Evolutionary conservation across 768 basidiomycete genomes (phyloP).

Genomic region (Russula abietina): DNA sequence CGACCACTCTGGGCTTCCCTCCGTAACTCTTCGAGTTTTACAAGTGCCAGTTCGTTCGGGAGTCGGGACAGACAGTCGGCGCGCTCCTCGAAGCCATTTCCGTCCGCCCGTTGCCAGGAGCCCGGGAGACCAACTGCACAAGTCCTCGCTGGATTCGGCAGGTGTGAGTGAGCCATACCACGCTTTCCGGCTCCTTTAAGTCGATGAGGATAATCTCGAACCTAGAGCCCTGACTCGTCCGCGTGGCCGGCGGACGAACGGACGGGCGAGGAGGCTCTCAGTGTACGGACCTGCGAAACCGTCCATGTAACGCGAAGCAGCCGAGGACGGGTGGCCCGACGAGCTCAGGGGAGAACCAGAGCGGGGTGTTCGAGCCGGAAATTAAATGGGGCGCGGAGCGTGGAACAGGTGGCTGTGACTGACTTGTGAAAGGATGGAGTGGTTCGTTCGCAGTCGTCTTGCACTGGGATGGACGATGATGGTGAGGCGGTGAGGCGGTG

Average conservation of each 20-base stretch:
- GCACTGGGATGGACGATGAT: too few species aligned
- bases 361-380: too few species aligned
- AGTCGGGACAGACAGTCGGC: too few species aligned
- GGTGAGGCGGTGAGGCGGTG: too few species aligned
- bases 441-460: too few species aligned
- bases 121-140: slow-evolving; percentile 24
- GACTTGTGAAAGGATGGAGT: too few species aligned
- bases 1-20: slow-evolving; percentile 14
- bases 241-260: slow-evolving; percentile 27
- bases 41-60: slow-evolving; percentile 26
- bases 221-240: slow-evolving; percentile 27
- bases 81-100: slow-evolving; percentile 24
- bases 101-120: slow-evolving; percentile 23
- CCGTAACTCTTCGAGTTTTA: slow-evolving; percentile 16
- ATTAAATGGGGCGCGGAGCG: too few species aligned
- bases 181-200: slow-evolving; percentile 17
- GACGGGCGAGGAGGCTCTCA: slow-evolving; percentile 27
- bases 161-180: slow-evolving; percentile 21
- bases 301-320: too few species aligned
- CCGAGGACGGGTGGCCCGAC: too few species aligned
- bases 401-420: too few species aligned
- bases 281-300: slow-evolving; percentile 34
- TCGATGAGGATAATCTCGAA: slow-evolving; percentile 26
- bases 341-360: too few species aligned
- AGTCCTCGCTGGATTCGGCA: slow-evolving; percentile 14